Conservation (phyloP, 192 early-diverging fungal genomes). For the Dimargaris cristalligena region DNA sequence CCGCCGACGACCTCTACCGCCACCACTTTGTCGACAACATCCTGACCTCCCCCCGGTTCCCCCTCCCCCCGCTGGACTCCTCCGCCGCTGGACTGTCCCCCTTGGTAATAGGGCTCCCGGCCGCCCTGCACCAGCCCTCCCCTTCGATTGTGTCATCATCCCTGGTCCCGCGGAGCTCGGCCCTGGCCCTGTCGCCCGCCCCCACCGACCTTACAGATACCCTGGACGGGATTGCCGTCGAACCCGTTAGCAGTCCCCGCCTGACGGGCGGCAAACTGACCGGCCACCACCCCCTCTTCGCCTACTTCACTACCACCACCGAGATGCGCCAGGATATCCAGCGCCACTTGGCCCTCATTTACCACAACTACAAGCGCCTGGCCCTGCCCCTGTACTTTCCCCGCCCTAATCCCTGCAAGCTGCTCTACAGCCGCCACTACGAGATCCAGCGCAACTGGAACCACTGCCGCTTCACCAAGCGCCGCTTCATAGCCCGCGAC, state of each 20-base stretch:
- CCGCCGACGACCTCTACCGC: background rate
- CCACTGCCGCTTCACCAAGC: slow-evolving; percentile 49
- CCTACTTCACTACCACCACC: slow-evolving; percentile 15
- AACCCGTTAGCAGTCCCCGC: background rate
- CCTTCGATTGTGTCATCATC: background rate
- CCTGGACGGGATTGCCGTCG: background rate
- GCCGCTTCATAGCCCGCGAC: slow-evolving; percentile 67
- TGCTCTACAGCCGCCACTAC: slow-evolving; percentile 60
- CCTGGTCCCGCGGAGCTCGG: no score
- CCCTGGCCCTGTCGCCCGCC: background rate
- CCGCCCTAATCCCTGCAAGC: slow-evolving; percentile 51
- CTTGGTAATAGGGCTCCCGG: background rate
- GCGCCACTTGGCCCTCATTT: slow-evolving; percentile 17
- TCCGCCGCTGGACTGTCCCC: background rate
- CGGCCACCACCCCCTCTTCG: background rate
- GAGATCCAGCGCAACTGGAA: slow-evolving; percentile 73
- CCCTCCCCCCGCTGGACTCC: background rate
- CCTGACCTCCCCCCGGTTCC: background rate
- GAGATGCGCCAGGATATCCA: slow-evolving; percentile 13
- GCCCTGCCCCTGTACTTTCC: slow-evolving; percentile 19
- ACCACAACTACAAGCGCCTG: slow-evolving; percentile 1
- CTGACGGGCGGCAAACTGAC: background rate
- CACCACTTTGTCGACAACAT: background rate
- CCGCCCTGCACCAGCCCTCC: no score
- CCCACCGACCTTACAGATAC: background rate